These are phyloP conservation scores for Luffa acutangula DNA, from an alignment of 306 rosid genomes.

Conservation along the genomic window DNA sequence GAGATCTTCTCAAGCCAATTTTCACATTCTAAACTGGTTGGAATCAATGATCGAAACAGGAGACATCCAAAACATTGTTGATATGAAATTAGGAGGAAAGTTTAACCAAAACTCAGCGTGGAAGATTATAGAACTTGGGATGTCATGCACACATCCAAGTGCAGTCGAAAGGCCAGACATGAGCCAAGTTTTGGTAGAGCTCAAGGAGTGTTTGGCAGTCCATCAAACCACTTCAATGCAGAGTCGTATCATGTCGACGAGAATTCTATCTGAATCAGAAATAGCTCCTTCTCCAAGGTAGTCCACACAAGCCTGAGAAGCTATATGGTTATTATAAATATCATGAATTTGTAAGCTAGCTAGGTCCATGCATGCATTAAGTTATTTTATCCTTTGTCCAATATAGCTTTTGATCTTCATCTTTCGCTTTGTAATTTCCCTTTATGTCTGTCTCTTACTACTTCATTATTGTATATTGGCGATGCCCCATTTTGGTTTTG, in stretches of 20 bases:
- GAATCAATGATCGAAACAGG: conserved; percentile 7
- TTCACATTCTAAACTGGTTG: conserved; percentile 22
- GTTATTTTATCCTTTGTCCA: no score
- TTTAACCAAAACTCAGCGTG: conserved; percentile 19
- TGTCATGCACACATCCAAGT: conserved; percentile 6
- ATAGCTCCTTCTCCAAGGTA: background rate
- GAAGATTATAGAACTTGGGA: conserved; percentile 24
- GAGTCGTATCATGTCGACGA: background rate
- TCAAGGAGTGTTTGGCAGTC: conserved; percentile 14
- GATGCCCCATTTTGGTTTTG: no score
- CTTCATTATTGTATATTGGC: no score
- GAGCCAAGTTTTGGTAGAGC: conserved; percentile 9
- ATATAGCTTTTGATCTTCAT: no score
- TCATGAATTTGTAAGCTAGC: no score
- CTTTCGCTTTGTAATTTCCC: no score
- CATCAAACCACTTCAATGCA: background rate
- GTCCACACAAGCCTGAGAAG: background rate
- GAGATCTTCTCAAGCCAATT: background rate
- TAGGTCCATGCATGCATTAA: no score
- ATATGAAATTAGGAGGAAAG: conserved; percentile 16
- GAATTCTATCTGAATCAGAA: background rate
- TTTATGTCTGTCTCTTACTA: no score
- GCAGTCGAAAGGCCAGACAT: conserved; percentile 22
- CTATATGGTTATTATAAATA: no score
- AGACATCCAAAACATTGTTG: conserved; percentile 16